Conservation (phyloP, 164 flowering plant genomes). For the Vitis rotundifolia region DNA sequence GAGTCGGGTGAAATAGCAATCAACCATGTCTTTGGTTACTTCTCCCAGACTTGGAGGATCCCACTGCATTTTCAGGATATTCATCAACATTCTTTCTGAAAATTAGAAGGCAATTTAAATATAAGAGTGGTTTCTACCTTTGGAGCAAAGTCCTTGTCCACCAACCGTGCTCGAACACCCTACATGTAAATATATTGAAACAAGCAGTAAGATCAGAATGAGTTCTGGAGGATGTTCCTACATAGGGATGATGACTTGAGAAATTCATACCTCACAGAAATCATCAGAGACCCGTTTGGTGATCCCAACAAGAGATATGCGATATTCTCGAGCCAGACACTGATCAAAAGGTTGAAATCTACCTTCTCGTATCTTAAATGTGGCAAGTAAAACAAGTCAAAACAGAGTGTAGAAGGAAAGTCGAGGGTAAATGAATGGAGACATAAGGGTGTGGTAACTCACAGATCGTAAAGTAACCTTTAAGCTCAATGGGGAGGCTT, state of each 20-base stretch:
- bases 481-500: constrained; percentile 85
- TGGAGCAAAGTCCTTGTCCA: constrained; percentile 87
- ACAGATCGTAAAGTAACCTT: constrained; percentile 81
- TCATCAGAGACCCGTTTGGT: constrained; percentile 64
- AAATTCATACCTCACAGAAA: constrained; percentile 67
- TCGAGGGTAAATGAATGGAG: background rate
- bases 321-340: constrained; percentile 80
- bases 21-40: constrained; percentile 89
- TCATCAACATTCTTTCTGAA: no score
- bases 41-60: constrained; percentile 64
- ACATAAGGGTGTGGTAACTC: constrained; percentile 27
- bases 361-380: constrained; percentile 75
- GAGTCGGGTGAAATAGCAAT: constrained; percentile 51
- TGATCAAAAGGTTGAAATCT: constrained; percentile 84
- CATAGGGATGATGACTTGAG: background rate
- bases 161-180: constrained; percentile 87
- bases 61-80: constrained; percentile 59
- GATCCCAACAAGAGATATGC: constrained; percentile 61
- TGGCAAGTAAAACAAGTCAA: background rate
- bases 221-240: background rate
- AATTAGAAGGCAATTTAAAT: no score
- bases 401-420: background rate
- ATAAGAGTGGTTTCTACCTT: constrained; percentile 46
- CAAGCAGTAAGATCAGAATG: background rate
- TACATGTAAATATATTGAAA: constrained; percentile 11